Evolutionary conservation across 2,329 filamentous ascomycete species (phyloP), one percentile per base, ranked within the genome.

Genomic region (Dryadomyces quercivorus): DNA sequence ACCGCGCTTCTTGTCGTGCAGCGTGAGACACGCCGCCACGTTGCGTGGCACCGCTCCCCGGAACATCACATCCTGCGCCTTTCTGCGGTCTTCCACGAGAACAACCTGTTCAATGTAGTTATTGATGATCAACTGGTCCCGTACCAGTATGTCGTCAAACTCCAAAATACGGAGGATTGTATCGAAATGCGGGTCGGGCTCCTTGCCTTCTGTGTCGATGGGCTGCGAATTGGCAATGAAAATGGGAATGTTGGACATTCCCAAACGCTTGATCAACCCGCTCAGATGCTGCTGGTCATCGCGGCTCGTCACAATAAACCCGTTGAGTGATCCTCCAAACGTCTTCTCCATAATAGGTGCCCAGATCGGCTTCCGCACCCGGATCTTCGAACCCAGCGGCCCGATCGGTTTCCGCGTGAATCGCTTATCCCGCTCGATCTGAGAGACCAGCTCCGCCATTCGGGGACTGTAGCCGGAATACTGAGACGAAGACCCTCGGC

Each of bases 81-180:
- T 78, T 1, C 75, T 67, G 31, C 86, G 75, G 34, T 84, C 74
- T 54, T 82, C 74, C 53, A 96, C 81, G 1, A 98, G 74, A 6
- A 95, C 80, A 8, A 85, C 81, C 66, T 96, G 91, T 58, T 98
- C 93, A 52, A 96, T 88, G 7, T 72, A 70, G 61, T 89, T 78
- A 58, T 84, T 85, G 65, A 97, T 93, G 63, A 98, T 85, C 49
- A 97, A 72, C 56, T 90, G 84, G 57, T 89, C 86, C 51, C 83
- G 83, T 20, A 96, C 84, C 46, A 86, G 70, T 20, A 86, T 79
- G 60, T 92, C 82, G 57, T 93, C 87, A 58, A 97, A 86, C 67
- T 89, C 84, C 52, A 98, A 74, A 1, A 88, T 81, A 51, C 88
- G 80, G 48, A 96, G 71, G 58, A 92, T 84, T 0, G 93, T 98